Evolutionary conservation across 1,284 basidiomycete species (phyloP).

Genomic region (Apiotrichum brassicae): DNA sequence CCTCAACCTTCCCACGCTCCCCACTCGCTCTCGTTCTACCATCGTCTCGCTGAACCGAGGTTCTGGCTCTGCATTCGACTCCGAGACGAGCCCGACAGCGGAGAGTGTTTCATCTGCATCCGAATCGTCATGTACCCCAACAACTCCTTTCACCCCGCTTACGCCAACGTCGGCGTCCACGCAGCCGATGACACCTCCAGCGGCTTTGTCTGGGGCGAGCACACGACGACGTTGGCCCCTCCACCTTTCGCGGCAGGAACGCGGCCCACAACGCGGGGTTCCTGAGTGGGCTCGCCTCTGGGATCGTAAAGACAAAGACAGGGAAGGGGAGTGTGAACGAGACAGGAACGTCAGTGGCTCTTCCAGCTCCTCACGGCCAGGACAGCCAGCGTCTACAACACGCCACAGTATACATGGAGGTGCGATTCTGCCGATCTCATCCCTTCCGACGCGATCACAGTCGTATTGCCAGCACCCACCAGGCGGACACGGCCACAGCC

Average conservation of each 20-base stretch:
- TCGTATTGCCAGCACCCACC: neutral
- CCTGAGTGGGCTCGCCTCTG: too few species aligned
- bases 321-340: too few species aligned
- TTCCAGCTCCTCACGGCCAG: neutral
- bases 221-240: neutral
- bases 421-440: neutral
- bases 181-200: neutral
- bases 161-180: too few species aligned
- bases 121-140: neutral
- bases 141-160: neutral
- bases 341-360: neutral
- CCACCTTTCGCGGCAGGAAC: neutral
- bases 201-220: neutral
- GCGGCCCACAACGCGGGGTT: neutral
- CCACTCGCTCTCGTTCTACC: neutral
- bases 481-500: neutral
- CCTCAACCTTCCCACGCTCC: neutral
- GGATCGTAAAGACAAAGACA: too few species aligned
- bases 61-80: neutral
- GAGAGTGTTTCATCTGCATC: too few species aligned
- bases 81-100: neutral
- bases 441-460: neutral
- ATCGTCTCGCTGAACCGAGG: neutral
- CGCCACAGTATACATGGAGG: neutral
- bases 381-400: neutral